These are phyloP conservation scores for Pelargonium citronellum DNA, from an alignment of 441 rosid genomes.

Conservation along the genomic window DNA sequence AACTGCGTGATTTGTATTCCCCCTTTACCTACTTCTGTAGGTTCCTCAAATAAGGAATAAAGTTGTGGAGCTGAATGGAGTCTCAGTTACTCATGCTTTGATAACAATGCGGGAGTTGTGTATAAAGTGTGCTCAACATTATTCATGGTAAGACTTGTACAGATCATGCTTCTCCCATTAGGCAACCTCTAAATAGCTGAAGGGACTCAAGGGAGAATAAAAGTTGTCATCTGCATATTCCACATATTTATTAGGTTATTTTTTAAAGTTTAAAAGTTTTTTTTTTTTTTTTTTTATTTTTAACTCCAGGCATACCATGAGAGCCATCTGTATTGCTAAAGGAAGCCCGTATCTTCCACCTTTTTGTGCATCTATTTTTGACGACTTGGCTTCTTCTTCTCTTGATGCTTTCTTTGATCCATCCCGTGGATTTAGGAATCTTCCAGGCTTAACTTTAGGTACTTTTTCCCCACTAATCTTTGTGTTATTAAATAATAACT, in stretches of 20 bases:
- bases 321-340: conserved; percentile 86
- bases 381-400: conserved; percentile 88
- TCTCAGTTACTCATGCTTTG: conserved; percentile 86
- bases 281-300: not conserved
- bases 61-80: conserved; percentile 93
- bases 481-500: not conserved
- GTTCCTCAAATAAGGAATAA: conserved; percentile 74
- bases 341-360: conserved; percentile 94
- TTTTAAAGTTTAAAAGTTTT: not conserved
- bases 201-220: not conserved
- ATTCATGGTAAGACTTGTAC: conserved; percentile 63
- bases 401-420: conserved; percentile 95
- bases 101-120: conserved; percentile 69
- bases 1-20: conserved; percentile 11
- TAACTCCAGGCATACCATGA: conserved; percentile 71
- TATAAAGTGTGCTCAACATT: conserved; percentile 77
- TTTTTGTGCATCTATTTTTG: conserved; percentile 78
- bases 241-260: conserved; percentile 5
- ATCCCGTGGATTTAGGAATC: conserved; percentile 62
- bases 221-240: not conserved
- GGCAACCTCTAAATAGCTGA: not conserved
- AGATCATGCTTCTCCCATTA: not conserved
- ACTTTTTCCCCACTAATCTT: conserved; percentile 18
- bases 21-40: conserved; percentile 35
- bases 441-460: conserved; percentile 85